Evolutionary conservation across 176 grass and related monocot species (phyloP).

Genomic region (Aegilops sharonensis): DNA sequence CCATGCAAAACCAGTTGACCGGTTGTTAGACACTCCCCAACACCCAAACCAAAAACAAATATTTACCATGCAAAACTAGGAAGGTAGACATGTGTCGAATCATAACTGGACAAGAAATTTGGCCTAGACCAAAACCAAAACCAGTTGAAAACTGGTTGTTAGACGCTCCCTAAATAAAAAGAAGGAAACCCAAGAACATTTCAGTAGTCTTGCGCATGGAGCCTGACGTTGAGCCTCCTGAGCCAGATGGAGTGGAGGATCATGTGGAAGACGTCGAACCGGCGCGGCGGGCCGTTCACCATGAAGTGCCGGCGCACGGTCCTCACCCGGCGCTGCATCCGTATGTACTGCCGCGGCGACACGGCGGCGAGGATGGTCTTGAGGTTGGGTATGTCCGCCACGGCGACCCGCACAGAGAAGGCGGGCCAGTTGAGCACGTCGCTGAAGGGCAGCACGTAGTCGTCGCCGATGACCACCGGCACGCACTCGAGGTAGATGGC

Average conservation of each 20-base stretch:
- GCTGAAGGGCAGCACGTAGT: conserved; percentile 72
- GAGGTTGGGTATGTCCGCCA: conserved; percentile 59
- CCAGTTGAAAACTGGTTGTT: too few species aligned
- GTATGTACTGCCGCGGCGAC: conserved; percentile 68
- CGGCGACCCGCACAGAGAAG: conserved; percentile 60
- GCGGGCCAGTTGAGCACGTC: conserved; percentile 82
- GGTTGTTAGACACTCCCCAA: too few species aligned
- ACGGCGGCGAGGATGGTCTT: conserved; percentile 56
- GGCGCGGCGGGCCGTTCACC: conserved; percentile 41
- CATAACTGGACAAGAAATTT: too few species aligned
- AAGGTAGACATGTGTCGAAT: too few species aligned
- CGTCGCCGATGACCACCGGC: conserved; percentile 69
- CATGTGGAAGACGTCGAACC: conserved; percentile 86
- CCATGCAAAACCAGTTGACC: neutral
- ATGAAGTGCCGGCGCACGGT: conserved; percentile 63
- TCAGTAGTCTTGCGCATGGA: neutral
- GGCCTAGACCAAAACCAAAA: too few species aligned
- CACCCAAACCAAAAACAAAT: too few species aligned
- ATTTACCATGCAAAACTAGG: too few species aligned
- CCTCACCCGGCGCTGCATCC: conserved; percentile 61
- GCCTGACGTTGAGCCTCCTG: conserved; percentile 64
- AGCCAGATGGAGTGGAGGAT: conserved; percentile 91
- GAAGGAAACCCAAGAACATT: neutral
- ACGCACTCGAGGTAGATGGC: conserved; percentile 89
- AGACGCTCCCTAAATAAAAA: too few species aligned